Conservation (phyloP, 306 rosid genomes). For the Rosa multiflora region DNA sequence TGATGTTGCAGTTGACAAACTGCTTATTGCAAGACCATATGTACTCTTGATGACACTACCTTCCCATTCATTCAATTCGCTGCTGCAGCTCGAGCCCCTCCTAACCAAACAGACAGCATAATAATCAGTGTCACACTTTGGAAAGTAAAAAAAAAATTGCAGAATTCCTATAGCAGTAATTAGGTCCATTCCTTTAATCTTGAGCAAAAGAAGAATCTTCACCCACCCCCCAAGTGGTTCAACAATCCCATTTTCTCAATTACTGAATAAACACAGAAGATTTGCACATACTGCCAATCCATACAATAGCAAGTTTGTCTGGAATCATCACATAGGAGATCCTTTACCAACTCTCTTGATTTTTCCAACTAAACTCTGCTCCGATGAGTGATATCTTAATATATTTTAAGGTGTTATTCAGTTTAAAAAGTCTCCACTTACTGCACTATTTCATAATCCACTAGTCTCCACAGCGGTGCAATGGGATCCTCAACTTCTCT, state of each 20-base stretch:
- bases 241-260: neutral
- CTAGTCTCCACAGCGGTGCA: neutral
- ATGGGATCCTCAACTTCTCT: neutral
- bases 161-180: neutral
- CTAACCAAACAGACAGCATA: slow-evolving; percentile 36
- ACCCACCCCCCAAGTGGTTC: neutral
- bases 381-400: neutral
- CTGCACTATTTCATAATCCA: neutral
- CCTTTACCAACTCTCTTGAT: neutral
- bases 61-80: slow-evolving; percentile 46
- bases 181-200: neutral
- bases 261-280: neutral
- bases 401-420: neutral
- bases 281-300: neutral
- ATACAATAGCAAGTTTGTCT: neutral
- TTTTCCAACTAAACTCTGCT: neutral
- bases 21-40: slow-evolving; percentile 44
- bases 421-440: neutral
- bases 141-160: slow-evolving; percentile 4
- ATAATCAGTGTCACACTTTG: slow-evolving; percentile 18
- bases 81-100: slow-evolving; percentile 48
- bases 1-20: slow-evolving; percentile 45
- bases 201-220: slow-evolving; percentile 10
- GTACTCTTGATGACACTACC: slow-evolving; percentile 31
- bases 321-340: neutral